These are phyloP conservation scores for Cutaneotrichosporon sp. DNA, from an alignment of 1,284 basidiomycete genomes.

Conservation along the genomic window DNA sequence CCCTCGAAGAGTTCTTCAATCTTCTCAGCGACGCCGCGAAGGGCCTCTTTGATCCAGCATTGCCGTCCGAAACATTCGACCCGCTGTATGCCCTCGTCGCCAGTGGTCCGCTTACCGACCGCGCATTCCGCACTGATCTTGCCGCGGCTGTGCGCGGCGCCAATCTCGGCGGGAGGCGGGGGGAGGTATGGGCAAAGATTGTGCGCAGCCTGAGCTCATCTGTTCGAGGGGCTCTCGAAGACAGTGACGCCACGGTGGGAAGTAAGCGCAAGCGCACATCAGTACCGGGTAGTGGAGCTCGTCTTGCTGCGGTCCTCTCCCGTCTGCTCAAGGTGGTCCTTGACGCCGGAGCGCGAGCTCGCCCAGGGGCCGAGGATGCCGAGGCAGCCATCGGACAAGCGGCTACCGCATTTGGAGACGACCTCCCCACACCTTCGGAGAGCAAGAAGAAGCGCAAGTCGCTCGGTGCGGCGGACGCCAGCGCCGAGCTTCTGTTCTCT, in stretches of 20 bases:
- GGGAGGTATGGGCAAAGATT: constrained; percentile 12
- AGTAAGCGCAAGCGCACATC: constrained; percentile 16
- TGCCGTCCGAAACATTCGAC: constrained; percentile 20
- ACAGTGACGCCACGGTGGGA: neutral
- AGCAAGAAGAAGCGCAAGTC: constrained; percentile 16
- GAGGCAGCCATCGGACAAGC: constrained; percentile 11
- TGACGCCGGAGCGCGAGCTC: constrained; percentile 13
- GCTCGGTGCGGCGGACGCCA: neutral
- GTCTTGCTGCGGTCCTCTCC: constrained; percentile 10
- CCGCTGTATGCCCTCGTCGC: constrained; percentile 28
- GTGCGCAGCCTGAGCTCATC: constrained; percentile 8
- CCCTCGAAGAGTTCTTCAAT: constrained; percentile 22
- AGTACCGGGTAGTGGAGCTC: neutral
- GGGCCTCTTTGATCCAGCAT: constrained; percentile 17
- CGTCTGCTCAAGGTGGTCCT: constrained; percentile 14
- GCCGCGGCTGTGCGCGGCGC: constrained; percentile 5
- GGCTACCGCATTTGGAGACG: constrained; percentile 12
- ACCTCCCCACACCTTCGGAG: neutral
- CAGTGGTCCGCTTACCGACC: constrained; percentile 20
- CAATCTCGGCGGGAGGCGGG: constrained; percentile 18
- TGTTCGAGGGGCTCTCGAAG: neutral
- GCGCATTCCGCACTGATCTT: constrained; percentile 10
- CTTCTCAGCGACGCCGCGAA: constrained; percentile 20
- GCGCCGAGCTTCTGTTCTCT: constrained; percentile 7
- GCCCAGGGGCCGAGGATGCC: constrained; percentile 11